Evolutionary conservation across 331 rosid genomes (phyloP).

Genomic region (Malus hybrid): DNA sequence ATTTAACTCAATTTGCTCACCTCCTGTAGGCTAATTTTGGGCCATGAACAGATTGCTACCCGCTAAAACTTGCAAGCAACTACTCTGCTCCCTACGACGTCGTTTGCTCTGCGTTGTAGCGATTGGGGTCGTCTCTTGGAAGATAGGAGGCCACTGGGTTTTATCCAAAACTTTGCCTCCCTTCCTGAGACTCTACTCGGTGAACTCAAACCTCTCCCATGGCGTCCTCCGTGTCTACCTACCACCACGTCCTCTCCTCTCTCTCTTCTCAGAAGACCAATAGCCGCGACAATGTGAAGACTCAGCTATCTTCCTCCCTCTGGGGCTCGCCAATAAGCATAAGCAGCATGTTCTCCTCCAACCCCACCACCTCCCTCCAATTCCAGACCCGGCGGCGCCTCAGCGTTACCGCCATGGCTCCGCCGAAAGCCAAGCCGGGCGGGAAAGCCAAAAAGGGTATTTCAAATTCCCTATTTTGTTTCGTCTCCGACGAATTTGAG

Average conservation of each 20-base stretch:
- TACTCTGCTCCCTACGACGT: neutral
- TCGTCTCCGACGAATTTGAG: neutral
- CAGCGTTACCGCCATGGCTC: constrained; percentile 78
- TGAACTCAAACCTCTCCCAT: neutral
- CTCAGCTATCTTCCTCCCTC: constrained; percentile 35
- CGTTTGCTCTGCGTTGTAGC: neutral
- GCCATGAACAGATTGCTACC: neutral
- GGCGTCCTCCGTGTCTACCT: neutral
- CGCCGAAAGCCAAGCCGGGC: constrained; percentile 88
- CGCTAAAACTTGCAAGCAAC: neutral
- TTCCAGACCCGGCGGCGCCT: constrained; percentile 38
- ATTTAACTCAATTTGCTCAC: neutral
- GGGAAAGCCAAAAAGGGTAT: constrained; percentile 87
- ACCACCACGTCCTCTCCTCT: neutral
- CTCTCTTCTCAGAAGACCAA: constrained; percentile 2
- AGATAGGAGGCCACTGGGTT: neutral
- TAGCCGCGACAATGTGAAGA: neutral
- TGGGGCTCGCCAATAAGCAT: constrained; percentile 28
- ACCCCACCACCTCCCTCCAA: constrained; percentile 14
- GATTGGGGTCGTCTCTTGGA: neutral
- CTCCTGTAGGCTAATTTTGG: neutral
- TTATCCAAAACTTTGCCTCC: constrained; percentile 12
- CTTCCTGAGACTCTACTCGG: neutral
- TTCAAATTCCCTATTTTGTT: neutral
- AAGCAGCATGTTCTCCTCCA: constrained; percentile 30